Evolutionary conservation across 1,284 basidiomycete genomes (phyloP).

Genomic region (Gymnopus androsaceus): DNA sequence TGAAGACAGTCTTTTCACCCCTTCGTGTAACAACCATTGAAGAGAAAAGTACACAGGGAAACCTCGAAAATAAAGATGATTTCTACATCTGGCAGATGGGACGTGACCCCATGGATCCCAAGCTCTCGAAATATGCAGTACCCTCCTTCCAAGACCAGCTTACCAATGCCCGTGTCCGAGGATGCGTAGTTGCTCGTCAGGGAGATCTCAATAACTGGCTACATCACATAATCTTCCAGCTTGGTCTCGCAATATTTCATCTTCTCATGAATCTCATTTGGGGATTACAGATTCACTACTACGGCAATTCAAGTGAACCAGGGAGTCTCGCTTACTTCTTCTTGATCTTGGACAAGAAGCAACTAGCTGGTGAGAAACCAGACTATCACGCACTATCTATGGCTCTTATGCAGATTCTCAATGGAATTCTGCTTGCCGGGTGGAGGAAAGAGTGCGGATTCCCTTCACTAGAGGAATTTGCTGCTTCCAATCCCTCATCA

Average conservation of each 20-base stretch:
- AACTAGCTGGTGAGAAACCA: conserved; percentile 23
- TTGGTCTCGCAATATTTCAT: conserved; percentile 32
- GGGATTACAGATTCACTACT: conserved; percentile 20
- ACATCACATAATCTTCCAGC: conserved; percentile 25
- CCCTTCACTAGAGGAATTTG: conserved; percentile 12
- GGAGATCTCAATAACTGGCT: conserved; percentile 27
- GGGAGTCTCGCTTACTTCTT: conserved; percentile 26
- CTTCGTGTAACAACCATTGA: background rate
- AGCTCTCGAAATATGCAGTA: background rate
- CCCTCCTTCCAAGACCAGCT: background rate
- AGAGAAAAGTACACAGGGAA: background rate
- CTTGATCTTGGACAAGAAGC: conserved; percentile 20
- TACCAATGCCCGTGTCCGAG: background rate
- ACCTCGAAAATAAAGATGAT: conserved; percentile 13
- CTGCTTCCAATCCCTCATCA: conserved; percentile 10
- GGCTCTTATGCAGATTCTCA: conserved; percentile 21
- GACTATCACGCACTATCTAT: conserved; percentile 25
- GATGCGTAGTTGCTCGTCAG: background rate
- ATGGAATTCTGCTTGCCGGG: conserved; percentile 19
- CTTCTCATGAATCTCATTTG: conserved; percentile 31
- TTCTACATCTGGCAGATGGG: conserved; percentile 7
- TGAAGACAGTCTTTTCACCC: conserved; percentile 18
- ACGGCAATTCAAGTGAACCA: conserved; percentile 8
- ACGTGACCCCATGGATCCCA: background rate
- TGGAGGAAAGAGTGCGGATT: conserved; percentile 19